Evolutionary conservation across 495 filamentous ascomycete species (phyloP).

Genomic region (Talaromyces wortmannii): DNA sequence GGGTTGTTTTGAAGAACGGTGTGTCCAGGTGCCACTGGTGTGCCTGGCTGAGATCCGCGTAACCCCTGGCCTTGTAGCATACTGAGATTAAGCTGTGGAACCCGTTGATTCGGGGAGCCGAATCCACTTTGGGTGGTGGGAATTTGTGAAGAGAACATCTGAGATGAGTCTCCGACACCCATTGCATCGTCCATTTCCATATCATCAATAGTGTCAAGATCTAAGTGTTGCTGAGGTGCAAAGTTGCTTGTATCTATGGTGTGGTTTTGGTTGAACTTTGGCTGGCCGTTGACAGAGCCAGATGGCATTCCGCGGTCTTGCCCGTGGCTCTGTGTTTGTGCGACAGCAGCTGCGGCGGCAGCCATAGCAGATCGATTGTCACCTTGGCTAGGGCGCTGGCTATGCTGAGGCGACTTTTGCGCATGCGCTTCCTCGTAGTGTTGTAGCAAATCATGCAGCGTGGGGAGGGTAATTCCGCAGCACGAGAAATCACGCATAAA

Average conservation of each 20-base stretch:
- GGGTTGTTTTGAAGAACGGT: constrained; percentile 81
- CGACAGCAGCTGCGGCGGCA: constrained; percentile 47
- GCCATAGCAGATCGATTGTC: constrained; percentile 52
- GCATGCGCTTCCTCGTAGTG: constrained; percentile 96
- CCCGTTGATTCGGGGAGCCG: constrained; percentile 61
- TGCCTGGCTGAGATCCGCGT: constrained; percentile 77
- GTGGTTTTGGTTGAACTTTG: constrained; percentile 36
- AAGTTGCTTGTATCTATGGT: constrained; percentile 5
- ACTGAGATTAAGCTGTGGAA: constrained; percentile 66
- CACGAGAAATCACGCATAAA: constrained; percentile 96
- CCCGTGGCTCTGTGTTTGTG: constrained; percentile 44
- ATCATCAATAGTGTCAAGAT: constrained; percentile 83
- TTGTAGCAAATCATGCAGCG: constrained; percentile 88
- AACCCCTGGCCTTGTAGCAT: constrained; percentile 68
- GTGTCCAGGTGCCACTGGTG: constrained; percentile 67
- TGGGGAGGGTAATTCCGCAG: constrained; percentile 79
- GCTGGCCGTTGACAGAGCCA: constrained; percentile 35
- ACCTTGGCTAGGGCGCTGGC: constrained; percentile 47
- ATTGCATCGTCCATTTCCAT: constrained; percentile 95
- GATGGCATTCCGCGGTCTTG: constrained; percentile 31
- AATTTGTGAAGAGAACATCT: constrained; percentile 48
- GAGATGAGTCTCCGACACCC: constrained; percentile 56
- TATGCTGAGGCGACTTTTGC: constrained; percentile 50
- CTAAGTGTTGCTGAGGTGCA: constrained; percentile 38
- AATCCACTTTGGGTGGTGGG: constrained; percentile 49